These are phyloP conservation scores for Prototheca cutis DNA, from an alignment of 163 green algal species.

Conservation along the genomic window DNA sequence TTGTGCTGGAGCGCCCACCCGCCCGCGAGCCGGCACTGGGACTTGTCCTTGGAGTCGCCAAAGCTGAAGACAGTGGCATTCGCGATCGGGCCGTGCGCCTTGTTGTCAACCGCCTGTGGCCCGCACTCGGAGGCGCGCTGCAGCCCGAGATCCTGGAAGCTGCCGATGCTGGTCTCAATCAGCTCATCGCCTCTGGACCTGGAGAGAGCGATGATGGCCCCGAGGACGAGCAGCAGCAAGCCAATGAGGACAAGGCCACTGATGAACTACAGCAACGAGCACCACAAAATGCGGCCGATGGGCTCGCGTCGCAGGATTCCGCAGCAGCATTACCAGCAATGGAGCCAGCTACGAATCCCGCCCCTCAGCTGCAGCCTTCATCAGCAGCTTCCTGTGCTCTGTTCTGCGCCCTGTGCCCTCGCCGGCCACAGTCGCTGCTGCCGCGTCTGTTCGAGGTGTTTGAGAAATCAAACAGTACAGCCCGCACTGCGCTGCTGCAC, in stretches of 20 bases:
- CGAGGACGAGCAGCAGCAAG: constrained; percentile 13
- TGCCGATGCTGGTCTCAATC: not conserved
- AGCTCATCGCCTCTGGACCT: not conserved
- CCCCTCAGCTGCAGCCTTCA: constrained; percentile 2
- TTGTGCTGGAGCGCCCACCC: constrained; percentile 38
- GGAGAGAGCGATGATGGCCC: not conserved
- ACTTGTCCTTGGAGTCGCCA: constrained; percentile 29
- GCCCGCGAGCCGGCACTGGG: constrained; percentile 28
- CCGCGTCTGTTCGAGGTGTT: constrained; percentile 37
- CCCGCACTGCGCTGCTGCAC: no score
- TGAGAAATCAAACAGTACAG: no score
- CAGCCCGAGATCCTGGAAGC: constrained; percentile 3
- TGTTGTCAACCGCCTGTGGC: constrained; percentile 43
- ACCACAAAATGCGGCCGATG: no score
- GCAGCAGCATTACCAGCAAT: no score
- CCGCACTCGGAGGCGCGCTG: not conserved
- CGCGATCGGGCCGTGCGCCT: constrained; percentile 47
- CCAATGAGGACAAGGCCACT: no score
- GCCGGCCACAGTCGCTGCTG: constrained; percentile 44
- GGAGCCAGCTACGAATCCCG: no score
- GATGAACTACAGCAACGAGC: no score
- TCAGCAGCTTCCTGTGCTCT: constrained; percentile 34
- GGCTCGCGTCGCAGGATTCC: no score
- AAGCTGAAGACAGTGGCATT: constrained; percentile 7
- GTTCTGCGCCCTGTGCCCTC: constrained; percentile 55